These are phyloP conservation scores for Penstemon newberryi DNA, from an alignment of 257 asterid species.

Conservation along the genomic window DNA sequence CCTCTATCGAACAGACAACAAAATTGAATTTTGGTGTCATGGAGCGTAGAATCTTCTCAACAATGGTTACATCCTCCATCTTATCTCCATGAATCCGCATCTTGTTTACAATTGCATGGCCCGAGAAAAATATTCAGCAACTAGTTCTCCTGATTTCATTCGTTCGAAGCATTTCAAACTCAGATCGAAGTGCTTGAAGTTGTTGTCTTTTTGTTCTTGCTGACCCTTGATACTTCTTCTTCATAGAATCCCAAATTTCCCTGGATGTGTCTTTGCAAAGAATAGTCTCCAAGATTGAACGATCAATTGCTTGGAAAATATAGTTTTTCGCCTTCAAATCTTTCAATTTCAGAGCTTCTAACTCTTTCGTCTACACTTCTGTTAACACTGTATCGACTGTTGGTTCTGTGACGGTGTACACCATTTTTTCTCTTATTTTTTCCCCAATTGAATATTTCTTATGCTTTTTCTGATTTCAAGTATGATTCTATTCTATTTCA, in stretches of 20 bases:
- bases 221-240: slow-evolving; percentile 9
- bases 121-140: background rate
- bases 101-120: slow-evolving; percentile 10
- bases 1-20: slow-evolving; percentile 13
- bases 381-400: background rate
- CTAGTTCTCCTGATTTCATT: slow-evolving; percentile 6
- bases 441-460: no score
- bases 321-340: slow-evolving; percentile 21
- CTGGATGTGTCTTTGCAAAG: slow-evolving; percentile 21
- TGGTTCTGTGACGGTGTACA: background rate
- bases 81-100: slow-evolving; percentile 16
- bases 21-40: slow-evolving; percentile 11
- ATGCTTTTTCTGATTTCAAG: no score
- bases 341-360: slow-evolving; percentile 8
- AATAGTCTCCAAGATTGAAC: slow-evolving; percentile 24
- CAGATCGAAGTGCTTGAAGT: background rate
- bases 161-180: background rate
- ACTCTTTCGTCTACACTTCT: background rate
- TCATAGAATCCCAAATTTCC: slow-evolving; percentile 10
- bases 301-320: slow-evolving; percentile 12
- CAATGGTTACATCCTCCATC: background rate
- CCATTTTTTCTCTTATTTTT: no score
- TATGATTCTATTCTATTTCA: no score
- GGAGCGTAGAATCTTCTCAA: slow-evolving; percentile 16
- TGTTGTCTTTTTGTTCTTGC: slow-evolving; percentile 12